A percentile compares a stretch with the other conserved stretches of the same genome.
Evolutionary conservation across 768 basidiomycete species (phyloP).

Genomic region (Boletellus ananiceps): DNA sequence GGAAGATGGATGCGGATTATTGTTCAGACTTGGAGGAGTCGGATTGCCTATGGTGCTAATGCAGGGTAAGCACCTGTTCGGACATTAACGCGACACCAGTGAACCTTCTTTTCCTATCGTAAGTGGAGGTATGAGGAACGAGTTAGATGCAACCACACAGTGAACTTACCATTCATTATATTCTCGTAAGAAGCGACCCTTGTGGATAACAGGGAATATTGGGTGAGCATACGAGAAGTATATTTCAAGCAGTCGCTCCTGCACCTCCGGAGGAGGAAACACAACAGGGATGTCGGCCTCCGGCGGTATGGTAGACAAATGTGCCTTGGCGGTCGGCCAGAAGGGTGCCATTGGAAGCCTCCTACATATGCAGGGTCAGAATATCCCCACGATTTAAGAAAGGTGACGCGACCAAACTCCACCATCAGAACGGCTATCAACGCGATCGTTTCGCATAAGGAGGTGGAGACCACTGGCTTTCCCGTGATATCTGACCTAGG

Average conservation of each 20-base stretch:
- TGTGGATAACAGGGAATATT: constrained; percentile 76
- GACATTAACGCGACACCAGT: neutral
- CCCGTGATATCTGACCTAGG: constrained; percentile 83
- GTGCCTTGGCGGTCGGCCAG: constrained; percentile 58
- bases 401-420: constrained; percentile 53
- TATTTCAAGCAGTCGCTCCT: constrained; percentile 64
- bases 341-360: constrained; percentile 69
- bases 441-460: constrained; percentile 59
- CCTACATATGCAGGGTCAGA: constrained; percentile 36
- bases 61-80: constrained; percentile 18
- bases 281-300: constrained; percentile 43
- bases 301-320: constrained; percentile 33
- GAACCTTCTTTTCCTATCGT: constrained; percentile 26
- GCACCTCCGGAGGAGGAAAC: constrained; percentile 58
- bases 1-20: constrained; percentile 9
- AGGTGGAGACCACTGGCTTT: constrained; percentile 72
- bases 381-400: constrained; percentile 1
- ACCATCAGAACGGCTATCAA: constrained; percentile 63
- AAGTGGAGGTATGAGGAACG: constrained; percentile 2
- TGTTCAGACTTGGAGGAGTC: constrained; percentile 27
- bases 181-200: constrained; percentile 60
- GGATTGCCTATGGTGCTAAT: constrained; percentile 33
- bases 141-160: neutral
- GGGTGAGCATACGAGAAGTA: constrained; percentile 87
- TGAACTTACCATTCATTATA: constrained; percentile 48